A percentile compares a stretch with the other conserved stretches of the same genome.
phyloP scores from a whole-genome alignment of 1,284 basidiomycete genomes.

The Crucibulum cyathiforme region DNA sequence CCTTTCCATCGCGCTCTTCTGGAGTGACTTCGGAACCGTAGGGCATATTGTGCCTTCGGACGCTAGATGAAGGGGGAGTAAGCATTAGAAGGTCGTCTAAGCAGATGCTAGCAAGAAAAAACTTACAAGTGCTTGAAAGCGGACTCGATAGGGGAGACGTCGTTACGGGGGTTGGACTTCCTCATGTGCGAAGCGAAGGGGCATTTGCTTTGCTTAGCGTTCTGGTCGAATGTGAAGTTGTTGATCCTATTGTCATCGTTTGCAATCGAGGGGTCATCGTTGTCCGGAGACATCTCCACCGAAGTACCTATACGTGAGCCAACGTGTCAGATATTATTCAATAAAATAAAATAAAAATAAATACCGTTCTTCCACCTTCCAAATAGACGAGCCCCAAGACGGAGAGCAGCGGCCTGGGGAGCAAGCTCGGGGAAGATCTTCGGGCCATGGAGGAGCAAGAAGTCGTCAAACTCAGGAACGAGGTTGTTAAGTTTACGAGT shows the following conservation, averaged over 20 bases:
- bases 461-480: slow-evolving; percentile 24
- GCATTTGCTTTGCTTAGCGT: slow-evolving; percentile 11
- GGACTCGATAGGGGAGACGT: slow-evolving; percentile 4
- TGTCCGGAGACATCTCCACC: slow-evolving; percentile 15
- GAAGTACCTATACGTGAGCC: slow-evolving; percentile 13
- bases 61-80: not conserved
- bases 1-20: not conserved
- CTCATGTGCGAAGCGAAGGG: slow-evolving; percentile 25
- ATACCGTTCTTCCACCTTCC: slow-evolving; percentile 30
- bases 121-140: no score
- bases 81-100: no score
- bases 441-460: slow-evolving; percentile 11
- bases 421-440: slow-evolving; percentile 13
- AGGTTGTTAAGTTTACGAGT: slow-evolving; percentile 24
- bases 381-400: slow-evolving; percentile 23
- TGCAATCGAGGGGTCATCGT: slow-evolving; percentile 9
- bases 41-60: not conserved
- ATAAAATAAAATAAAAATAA: not conserved
- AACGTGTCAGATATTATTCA: not conserved
- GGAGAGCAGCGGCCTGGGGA: slow-evolving; percentile 12
- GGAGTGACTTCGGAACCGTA: not conserved
- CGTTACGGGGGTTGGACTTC: slow-evolving; percentile 22
- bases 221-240: slow-evolving; percentile 17
- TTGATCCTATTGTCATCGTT: slow-evolving; percentile 13
- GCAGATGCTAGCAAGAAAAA: no score